Evolutionary conservation across 805 yeast species (phyloP).

Genomic region (Metschnikowia lochheadii): DNA sequence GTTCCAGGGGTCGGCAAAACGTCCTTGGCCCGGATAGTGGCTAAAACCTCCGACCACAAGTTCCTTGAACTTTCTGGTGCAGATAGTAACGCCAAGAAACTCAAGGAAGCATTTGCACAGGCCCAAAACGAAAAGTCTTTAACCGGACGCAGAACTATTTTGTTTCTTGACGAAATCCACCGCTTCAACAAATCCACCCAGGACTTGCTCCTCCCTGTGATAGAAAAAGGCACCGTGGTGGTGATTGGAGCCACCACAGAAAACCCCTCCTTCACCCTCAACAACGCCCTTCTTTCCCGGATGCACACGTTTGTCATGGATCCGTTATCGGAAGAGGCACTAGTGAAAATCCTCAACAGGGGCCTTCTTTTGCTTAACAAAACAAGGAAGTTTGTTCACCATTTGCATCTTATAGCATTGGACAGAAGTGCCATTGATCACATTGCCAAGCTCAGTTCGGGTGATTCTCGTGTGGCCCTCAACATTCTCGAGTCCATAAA

Average conservation of each 20-base stretch:
- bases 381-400: constrained; percentile 49
- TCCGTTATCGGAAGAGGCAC: constrained; percentile 28
- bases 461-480: constrained; percentile 84
- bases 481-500: constrained; percentile 74
- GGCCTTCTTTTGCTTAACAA: constrained; percentile 50
- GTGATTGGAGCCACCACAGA: constrained; percentile 55
- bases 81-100: constrained; percentile 32
- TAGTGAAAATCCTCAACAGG: constrained; percentile 39
- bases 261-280: constrained; percentile 50
- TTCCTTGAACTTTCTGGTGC: constrained; percentile 41
- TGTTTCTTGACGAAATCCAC: constrained; percentile 43
- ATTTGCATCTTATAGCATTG: constrained; percentile 49
- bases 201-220: constrained; percentile 39
- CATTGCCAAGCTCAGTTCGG: constrained; percentile 71
- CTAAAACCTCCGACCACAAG: constrained; percentile 26
- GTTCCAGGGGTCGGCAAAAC: constrained; percentile 45
- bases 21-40: constrained; percentile 38
- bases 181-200: constrained; percentile 42
- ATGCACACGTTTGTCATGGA: constrained; percentile 45
- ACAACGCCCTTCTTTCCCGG: constrained; percentile 40
- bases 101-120: constrained; percentile 31
- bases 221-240: constrained; percentile 37
- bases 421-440: constrained; percentile 57
- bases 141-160: constrained; percentile 30
- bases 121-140: constrained; percentile 36